phyloP scores from a whole-genome alignment of 352 stramenopile species.

The Globisporangium lucens region DNA sequence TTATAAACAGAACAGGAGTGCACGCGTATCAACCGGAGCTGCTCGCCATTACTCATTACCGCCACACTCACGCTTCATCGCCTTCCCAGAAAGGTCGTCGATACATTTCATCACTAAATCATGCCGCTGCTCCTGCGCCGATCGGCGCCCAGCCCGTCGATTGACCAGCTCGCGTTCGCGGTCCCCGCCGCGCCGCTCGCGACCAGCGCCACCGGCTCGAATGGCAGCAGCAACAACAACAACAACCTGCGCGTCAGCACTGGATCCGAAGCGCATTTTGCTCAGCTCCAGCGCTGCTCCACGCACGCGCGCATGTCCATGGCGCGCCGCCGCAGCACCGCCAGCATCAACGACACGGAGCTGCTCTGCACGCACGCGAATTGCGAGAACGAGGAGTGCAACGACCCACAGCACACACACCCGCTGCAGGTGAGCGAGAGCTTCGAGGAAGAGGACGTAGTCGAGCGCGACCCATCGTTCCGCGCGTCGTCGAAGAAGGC shows the following conservation, averaged over 20 bases:
- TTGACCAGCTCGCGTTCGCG: constrained; percentile 67
- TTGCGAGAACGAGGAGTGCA: constrained; percentile 20
- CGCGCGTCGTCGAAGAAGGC: constrained; percentile 33
- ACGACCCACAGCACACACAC: constrained; percentile 16
- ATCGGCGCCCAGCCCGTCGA: constrained; percentile 60
- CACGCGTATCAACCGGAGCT: not conserved
- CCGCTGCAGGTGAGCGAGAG: constrained; percentile 13
- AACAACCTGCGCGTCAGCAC: constrained; percentile 13
- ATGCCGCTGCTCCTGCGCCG: constrained; percentile 75
- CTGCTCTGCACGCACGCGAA: constrained; percentile 10
- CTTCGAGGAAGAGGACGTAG: constrained; percentile 16
- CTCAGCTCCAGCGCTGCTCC: constrained; percentile 31
- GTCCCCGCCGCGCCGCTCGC: constrained; percentile 31
- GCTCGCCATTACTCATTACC: not conserved
- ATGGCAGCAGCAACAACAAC: not conserved
- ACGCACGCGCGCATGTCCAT: constrained; percentile 37
- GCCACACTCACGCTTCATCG: constrained; percentile 4
- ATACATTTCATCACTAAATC: not conserved
- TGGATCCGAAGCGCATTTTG: constrained; percentile 11
- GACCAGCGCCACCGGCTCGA: not conserved
- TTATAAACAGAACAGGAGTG: not conserved
- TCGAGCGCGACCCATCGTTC: constrained; percentile 13
- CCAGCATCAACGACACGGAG: constrained; percentile 25
- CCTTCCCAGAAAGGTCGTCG: constrained; percentile 3
- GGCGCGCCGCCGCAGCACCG: constrained; percentile 31